Evolutionary conservation across 768 basidiomycete species (phyloP).

Genomic region (Lentinula guzmanii): DNA sequence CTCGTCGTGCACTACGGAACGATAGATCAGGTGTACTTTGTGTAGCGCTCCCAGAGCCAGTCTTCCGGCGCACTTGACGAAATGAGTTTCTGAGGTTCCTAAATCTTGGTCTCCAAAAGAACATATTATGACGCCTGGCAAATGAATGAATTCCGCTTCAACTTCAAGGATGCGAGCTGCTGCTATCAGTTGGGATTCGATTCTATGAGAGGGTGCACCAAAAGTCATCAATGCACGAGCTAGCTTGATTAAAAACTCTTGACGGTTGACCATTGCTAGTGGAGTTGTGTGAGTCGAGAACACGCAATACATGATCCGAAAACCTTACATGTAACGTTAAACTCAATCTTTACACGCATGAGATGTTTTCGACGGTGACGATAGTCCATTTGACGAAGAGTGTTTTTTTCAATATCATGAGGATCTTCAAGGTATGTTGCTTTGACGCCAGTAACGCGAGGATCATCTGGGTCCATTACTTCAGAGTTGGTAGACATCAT

Average conservation of each 20-base stretch:
- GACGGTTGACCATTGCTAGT: slow-evolving; percentile 72
- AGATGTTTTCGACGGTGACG: slow-evolving; percentile 59
- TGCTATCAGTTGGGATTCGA: slow-evolving; percentile 86
- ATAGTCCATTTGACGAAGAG: slow-evolving; percentile 61
- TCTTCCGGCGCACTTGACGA: slow-evolving; percentile 72
- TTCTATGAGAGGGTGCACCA: slow-evolving; percentile 89
- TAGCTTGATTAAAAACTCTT: slow-evolving; percentile 81
- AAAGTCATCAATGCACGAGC: slow-evolving; percentile 87
- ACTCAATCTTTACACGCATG: slow-evolving; percentile 62
- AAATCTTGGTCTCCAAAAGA: slow-evolving; percentile 88
- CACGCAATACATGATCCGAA: not conserved
- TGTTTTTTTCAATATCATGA: slow-evolving; percentile 56
- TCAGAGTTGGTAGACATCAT: slow-evolving; percentile 44
- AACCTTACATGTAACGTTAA: slow-evolving; percentile 62
- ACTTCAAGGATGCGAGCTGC: slow-evolving; percentile 87
- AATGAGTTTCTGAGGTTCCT: slow-evolving; percentile 86
- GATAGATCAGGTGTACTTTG: slow-evolving; percentile 79
- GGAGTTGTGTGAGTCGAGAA: slow-evolving; percentile 1
- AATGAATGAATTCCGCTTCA: slow-evolving; percentile 86
- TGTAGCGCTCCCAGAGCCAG: slow-evolving; percentile 84
- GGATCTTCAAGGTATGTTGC: slow-evolving; percentile 48
- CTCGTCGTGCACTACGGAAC: slow-evolving; percentile 86
- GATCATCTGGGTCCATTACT: slow-evolving; percentile 67
- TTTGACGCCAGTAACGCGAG: slow-evolving; percentile 54
- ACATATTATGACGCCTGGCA: slow-evolving; percentile 76